Conservation (phyloP, 495 filamentous ascomycete species). For the Ramalina intermedia region DNA sequence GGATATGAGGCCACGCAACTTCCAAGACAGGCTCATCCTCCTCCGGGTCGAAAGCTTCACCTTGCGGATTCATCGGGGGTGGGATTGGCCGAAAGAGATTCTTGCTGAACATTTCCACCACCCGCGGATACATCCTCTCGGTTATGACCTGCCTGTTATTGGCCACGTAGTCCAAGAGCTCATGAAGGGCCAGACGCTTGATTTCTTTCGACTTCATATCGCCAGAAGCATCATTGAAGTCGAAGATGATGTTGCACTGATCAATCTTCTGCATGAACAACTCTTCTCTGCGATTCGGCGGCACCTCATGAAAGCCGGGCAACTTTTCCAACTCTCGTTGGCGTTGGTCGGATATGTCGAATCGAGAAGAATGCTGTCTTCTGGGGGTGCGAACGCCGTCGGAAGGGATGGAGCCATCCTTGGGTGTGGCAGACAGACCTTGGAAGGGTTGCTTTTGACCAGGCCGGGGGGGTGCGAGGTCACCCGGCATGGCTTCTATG, state of each 20-base stretch:
- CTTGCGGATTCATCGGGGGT: slow-evolving; percentile 91
- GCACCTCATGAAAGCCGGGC: slow-evolving; percentile 96
- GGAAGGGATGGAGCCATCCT: slow-evolving; percentile 52
- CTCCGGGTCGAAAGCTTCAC: slow-evolving; percentile 96
- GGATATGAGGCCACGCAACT: slow-evolving; percentile 98
- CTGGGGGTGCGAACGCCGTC: slow-evolving; percentile 92
- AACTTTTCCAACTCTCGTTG: slow-evolving; percentile 94
- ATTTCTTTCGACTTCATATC: slow-evolving; percentile 99
- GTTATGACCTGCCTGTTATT: slow-evolving; percentile 98
- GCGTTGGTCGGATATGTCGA: slow-evolving; percentile 84
- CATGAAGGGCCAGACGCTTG: slow-evolving; percentile 91
- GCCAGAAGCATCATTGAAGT: slow-evolving; percentile 95
- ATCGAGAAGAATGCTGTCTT: slow-evolving; percentile 91
- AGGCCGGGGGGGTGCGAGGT: slow-evolving; percentile 83
- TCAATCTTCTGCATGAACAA: slow-evolving; percentile 99
- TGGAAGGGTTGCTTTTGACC: slow-evolving; percentile 86
- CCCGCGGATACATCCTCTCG: slow-evolving; percentile 95
- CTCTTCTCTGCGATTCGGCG: slow-evolving; percentile 86
- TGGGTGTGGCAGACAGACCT: slow-evolving; percentile 81
- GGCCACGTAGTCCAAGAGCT: slow-evolving; percentile 93
- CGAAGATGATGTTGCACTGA: slow-evolving; percentile 99
- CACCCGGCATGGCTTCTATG: slow-evolving; percentile 94
- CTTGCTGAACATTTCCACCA: slow-evolving; percentile 99
- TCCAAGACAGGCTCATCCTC: slow-evolving; percentile 97
- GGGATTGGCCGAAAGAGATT: slow-evolving; percentile 96